phyloP scores from a whole-genome alignment of 2,329 filamentous ascomycete species.

The Graphilbum sp. region DNA sequence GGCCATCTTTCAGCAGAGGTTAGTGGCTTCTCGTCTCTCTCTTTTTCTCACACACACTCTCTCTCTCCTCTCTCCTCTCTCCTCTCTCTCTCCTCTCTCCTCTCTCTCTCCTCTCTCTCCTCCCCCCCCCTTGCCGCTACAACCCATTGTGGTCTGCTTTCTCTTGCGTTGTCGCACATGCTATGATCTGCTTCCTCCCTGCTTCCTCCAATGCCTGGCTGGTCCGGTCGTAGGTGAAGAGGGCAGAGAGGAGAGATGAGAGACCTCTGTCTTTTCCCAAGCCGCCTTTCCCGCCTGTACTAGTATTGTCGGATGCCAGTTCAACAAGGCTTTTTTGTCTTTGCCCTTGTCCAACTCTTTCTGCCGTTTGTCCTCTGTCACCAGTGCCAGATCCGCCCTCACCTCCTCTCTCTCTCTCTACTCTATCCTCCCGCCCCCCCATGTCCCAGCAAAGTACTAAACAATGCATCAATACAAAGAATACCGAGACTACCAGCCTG shows the following conservation, averaged over 20 bases:
- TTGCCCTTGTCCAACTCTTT: too few relatives aligned
- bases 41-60: not conserved
- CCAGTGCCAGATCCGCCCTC: not conserved
- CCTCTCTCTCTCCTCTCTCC: not conserved
- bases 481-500: constrained; percentile 20
- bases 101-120: constrained; percentile 2
- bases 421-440: not conserved
- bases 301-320: not conserved
- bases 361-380: not conserved
- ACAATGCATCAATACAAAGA: constrained; percentile 31
- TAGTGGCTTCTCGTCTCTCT: not conserved
- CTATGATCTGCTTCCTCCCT: constrained; percentile 7
- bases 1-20: not conserved
- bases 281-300: constrained; percentile 4
- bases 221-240: constrained; percentile 7
- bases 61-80: not conserved
- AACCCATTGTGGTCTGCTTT: too few relatives aligned
- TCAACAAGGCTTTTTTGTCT: too few relatives aligned
- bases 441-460: constrained; percentile 9
- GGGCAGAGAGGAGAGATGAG: constrained; percentile 1
- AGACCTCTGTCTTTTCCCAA: constrained; percentile 4
- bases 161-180: constrained; percentile 5
- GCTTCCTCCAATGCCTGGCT: constrained; percentile 9
- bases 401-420: not conserved
- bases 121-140: too few relatives aligned